These are phyloP conservation scores for Helenozyma baotianmanensis DNA, from an alignment of 805 yeast genomes.

Conservation along the genomic window DNA sequence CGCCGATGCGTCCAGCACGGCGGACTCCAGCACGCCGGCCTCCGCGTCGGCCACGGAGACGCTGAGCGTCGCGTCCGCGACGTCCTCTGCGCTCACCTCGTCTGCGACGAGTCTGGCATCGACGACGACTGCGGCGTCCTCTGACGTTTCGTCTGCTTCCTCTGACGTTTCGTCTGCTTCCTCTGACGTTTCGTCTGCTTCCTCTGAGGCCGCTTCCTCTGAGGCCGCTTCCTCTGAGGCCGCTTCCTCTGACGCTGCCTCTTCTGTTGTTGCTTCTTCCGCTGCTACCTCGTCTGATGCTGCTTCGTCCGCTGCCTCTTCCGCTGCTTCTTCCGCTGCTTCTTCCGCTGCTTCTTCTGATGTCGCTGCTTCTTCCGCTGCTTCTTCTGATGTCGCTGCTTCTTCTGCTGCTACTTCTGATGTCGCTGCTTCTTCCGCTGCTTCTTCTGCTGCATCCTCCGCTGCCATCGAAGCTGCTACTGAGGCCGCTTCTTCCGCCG, in stretches of 20 bases:
- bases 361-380: background rate
- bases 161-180: constrained; percentile 1
- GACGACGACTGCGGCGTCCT: background rate
- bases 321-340: background rate
- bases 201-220: background rate
- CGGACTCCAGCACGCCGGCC: background rate
- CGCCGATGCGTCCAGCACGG: constrained; percentile 3
- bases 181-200: background rate
- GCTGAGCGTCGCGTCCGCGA: constrained; percentile 4
- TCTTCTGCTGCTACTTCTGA: constrained; percentile 1
- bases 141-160: constrained; percentile 3
- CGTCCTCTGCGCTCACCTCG: constrained; percentile 3
- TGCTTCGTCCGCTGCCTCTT: background rate
- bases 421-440: background rate
- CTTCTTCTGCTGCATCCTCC: constrained; percentile 4
- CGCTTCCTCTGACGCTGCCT: background rate
- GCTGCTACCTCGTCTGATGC: background rate
- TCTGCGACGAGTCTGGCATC: background rate
- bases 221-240: background rate
- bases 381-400: background rate
- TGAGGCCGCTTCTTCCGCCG: background rate
- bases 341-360: background rate
- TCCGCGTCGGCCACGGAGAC: constrained; percentile 1
- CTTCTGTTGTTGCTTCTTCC: background rate
- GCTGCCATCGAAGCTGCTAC: constrained; percentile 1